These are phyloP conservation scores for Ambrosia hybrid DNA, from an alignment of 140 eudicot genomes.

Conservation along the genomic window DNA sequence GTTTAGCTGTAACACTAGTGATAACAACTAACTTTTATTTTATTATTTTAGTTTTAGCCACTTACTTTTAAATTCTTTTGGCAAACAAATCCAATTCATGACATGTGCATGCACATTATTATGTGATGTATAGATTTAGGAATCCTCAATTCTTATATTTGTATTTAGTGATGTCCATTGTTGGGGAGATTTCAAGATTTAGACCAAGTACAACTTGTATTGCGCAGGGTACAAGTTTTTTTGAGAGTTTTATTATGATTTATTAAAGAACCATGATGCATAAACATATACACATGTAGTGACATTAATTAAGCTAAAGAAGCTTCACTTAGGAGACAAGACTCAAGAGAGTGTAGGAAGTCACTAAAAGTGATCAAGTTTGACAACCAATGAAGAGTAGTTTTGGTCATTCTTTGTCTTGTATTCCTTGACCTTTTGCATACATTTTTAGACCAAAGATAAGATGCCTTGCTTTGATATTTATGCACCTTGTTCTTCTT, in stretches of 20 bases:
- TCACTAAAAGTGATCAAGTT: slow-evolving; percentile 33
- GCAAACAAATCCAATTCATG: too few species aligned
- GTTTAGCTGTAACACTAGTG: slow-evolving; percentile 47
- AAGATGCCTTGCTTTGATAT: slow-evolving; percentile 47
- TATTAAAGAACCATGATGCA: slow-evolving; percentile 23
- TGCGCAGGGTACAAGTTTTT: slow-evolving; percentile 11
- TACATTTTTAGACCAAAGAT: slow-evolving; percentile 32
- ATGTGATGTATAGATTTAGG: slow-evolving; percentile 21
- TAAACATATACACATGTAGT: slow-evolving; percentile 41
- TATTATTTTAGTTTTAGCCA: too few species aligned
- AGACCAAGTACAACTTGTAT: not conserved
- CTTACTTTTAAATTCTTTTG: too few species aligned
- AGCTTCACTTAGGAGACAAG: slow-evolving; percentile 37
- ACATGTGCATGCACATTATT: too few species aligned
- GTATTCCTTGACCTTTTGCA: slow-evolving; percentile 40
- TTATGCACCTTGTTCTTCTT: slow-evolving; percentile 35
- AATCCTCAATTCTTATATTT: slow-evolving; percentile 4
- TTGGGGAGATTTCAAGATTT: not conserved
- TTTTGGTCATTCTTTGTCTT: slow-evolving; percentile 56
- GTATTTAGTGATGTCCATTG: slow-evolving; percentile 6
- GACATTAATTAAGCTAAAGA: slow-evolving; percentile 35
- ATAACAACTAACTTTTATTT: slow-evolving; percentile 25
- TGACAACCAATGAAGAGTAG: slow-evolving; percentile 41
- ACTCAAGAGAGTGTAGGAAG: slow-evolving; percentile 36
- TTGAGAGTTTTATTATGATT: not conserved